Percentiles rank a stretch among this genome's conserved stretches.
Conservation (phyloP, 306 rosid species). For the Crataegus laevigata region DNA sequence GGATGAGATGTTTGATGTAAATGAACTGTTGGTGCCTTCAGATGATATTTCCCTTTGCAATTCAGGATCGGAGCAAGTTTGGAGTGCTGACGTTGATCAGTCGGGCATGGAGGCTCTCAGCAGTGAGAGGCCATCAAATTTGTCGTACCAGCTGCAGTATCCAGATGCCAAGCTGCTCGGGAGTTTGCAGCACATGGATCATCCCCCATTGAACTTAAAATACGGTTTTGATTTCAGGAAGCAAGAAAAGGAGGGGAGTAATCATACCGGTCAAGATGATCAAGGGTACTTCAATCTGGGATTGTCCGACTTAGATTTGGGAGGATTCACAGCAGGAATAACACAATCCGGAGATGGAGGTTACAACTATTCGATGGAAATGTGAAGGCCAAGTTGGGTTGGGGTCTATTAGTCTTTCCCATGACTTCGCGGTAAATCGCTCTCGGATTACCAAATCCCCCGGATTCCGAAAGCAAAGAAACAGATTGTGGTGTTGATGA, state of each 20-base stretch:
- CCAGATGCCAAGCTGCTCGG: conserved; percentile 71
- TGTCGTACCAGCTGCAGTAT: conserved; percentile 38
- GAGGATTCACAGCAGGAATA: conserved; percentile 3
- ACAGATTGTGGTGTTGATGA: not conserved
- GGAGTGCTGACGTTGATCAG: conserved; percentile 13
- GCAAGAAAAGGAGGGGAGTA: conserved; percentile 34
- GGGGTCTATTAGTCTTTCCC: not conserved
- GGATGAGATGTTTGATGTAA: conserved; percentile 65
- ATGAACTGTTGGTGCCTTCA: conserved; percentile 40
- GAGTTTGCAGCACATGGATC: conserved; percentile 53
- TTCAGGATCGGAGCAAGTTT: conserved; percentile 18
- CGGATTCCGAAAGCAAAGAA: not conserved
- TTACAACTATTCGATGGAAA: not conserved
- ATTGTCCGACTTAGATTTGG: not conserved
- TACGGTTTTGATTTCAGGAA: conserved; percentile 55
- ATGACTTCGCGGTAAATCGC: not conserved
- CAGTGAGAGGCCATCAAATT: conserved; percentile 28
- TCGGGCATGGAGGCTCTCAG: not conserved
- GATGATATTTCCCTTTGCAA: conserved; percentile 26
- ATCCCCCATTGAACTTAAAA: conserved; percentile 28
- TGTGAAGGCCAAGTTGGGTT: not conserved
- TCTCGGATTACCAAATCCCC: not conserved
- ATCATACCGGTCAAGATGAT: conserved; percentile 18
- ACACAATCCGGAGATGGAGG: not conserved
- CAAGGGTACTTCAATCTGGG: conserved; percentile 25